A percentile compares a stretch with the other conserved stretches of the same genome.
Evolutionary conservation across 345 rosid species (phyloP).

Genomic region (Gossypium bickii): DNA sequence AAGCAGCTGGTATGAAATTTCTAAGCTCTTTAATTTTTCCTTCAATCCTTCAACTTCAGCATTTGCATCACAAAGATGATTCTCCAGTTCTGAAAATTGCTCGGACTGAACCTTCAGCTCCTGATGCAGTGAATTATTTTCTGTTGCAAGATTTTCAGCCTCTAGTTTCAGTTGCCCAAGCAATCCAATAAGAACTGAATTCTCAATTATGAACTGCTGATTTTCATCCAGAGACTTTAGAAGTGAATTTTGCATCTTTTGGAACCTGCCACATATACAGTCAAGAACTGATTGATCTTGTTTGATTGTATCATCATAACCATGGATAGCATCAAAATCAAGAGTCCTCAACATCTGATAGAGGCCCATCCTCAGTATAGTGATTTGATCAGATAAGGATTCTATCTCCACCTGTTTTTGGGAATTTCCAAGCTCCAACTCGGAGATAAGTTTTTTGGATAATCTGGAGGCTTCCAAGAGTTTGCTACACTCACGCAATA

Average conservation of each 20-base stretch:
- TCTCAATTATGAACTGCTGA: no score
- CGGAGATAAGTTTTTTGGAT: conserved; percentile 53
- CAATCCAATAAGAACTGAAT: conserved; percentile 49
- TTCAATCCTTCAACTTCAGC: conserved; percentile 62
- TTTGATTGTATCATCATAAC: conserved; percentile 31
- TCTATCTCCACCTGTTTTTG: conserved; percentile 49
- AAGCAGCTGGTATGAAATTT: conserved; percentile 53
- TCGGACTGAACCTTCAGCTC: conserved; percentile 41
- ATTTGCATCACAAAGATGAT: conserved; percentile 62
- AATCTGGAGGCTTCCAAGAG: conserved; percentile 48
- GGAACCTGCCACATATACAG: conserved; percentile 40
- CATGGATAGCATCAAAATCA: conserved; percentile 32
- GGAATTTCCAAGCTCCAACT: conserved; percentile 47
- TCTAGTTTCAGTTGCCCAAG: conserved; percentile 62
- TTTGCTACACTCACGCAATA: conserved; percentile 48
- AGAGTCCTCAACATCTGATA: conserved; percentile 48
- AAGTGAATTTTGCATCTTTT: conserved; percentile 48
- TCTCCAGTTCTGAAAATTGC: conserved; percentile 39
- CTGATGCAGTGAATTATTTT: conserved; percentile 41
- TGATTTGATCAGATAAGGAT: conserved; percentile 44
- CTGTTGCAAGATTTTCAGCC: conserved; percentile 42
- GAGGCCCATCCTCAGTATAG: conserved; percentile 48
- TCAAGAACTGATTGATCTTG: conserved; percentile 40
- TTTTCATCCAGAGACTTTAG: conserved; percentile 19
- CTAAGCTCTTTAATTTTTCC: conserved; percentile 51